A percentile compares a stretch with the other conserved stretches of the same genome.
Conservation (phyloP, 345 rosid genomes). For the Salix suchowensis region DNA sequence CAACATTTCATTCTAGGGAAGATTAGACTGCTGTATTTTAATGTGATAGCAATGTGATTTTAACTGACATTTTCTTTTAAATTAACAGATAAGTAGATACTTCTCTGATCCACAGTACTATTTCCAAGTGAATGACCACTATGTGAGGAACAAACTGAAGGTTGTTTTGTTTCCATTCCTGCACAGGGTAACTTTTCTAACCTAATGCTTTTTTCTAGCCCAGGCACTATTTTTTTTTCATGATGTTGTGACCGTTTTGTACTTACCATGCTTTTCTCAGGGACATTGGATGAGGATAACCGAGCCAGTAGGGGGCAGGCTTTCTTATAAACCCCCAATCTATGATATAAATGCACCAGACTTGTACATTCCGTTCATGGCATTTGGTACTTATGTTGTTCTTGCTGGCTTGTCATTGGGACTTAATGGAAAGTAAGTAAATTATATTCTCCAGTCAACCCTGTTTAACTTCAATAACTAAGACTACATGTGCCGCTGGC, state of each 20-base stretch:
- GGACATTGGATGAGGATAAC: slow-evolving; percentile 95
- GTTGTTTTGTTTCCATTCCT: slow-evolving; percentile 84
- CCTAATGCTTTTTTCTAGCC: slow-evolving; percentile 3
- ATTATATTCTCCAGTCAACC: neutral
- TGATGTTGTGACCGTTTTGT: neutral
- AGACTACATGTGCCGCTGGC: neutral
- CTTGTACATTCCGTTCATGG: slow-evolving; percentile 94
- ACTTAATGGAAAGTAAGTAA: slow-evolving; percentile 78
- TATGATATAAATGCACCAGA: slow-evolving; percentile 94
- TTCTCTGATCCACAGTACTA: slow-evolving; percentile 97
- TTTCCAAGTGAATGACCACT: slow-evolving; percentile 94
- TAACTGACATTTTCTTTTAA: slow-evolving; percentile 3
- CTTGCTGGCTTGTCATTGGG: slow-evolving; percentile 87
- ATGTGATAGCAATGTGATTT: neutral
- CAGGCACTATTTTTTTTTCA: neutral
- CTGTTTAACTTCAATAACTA: neutral
- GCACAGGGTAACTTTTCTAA: slow-evolving; percentile 64
- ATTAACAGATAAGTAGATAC: slow-evolving; percentile 71
- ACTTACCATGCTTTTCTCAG: slow-evolving; percentile 30
- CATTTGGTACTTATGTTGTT: slow-evolving; percentile 78
- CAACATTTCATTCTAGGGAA: neutral
- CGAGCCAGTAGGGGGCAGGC: slow-evolving; percentile 96
- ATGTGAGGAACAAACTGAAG: slow-evolving; percentile 96
- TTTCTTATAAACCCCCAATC: slow-evolving; percentile 91
- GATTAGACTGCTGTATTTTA: neutral